Percentiles rank a stretch among this genome's conserved stretches.
Conservation (phyloP, 208 protist species). For the Acanthamoeba lenticulata region DNA sequence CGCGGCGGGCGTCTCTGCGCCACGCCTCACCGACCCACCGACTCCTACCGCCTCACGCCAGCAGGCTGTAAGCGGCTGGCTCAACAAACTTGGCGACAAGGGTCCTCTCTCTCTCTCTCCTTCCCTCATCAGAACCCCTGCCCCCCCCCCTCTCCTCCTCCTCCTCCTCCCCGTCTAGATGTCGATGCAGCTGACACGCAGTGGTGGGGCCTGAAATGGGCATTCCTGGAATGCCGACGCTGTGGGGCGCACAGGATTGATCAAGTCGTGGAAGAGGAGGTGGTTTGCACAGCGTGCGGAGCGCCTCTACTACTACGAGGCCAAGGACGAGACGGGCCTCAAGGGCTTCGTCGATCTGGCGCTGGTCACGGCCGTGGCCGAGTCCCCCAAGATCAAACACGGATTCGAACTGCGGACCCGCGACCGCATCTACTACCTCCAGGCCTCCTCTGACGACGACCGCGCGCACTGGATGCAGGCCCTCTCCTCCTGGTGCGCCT, state of each 20-base stretch:
- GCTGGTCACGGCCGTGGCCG: not conserved
- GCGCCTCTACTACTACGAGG: constrained; percentile 34
- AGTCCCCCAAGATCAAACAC: not conserved
- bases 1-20: not conserved
- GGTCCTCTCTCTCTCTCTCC: not conserved
- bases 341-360: constrained; percentile 46
- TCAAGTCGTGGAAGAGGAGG: constrained; percentile 38
- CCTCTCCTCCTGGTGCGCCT: not conserved
- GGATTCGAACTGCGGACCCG: not conserved
- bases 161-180: no score
- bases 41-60: not conserved
- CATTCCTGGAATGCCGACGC: not conserved
- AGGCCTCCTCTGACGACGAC: not conserved
- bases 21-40: not conserved
- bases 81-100: constrained; percentile 53
- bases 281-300: not conserved
- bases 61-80: not conserved
- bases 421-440: constrained; percentile 25
- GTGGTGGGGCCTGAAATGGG: no score
- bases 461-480: not conserved
- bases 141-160: no score
- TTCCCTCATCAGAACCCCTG: no score
- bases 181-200: no score
- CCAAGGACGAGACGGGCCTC: not conserved
- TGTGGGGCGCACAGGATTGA: not conserved